These are phyloP conservation scores for Inga oerstediana DNA, from an alignment of 306 rosid species.

Conservation along the genomic window DNA sequence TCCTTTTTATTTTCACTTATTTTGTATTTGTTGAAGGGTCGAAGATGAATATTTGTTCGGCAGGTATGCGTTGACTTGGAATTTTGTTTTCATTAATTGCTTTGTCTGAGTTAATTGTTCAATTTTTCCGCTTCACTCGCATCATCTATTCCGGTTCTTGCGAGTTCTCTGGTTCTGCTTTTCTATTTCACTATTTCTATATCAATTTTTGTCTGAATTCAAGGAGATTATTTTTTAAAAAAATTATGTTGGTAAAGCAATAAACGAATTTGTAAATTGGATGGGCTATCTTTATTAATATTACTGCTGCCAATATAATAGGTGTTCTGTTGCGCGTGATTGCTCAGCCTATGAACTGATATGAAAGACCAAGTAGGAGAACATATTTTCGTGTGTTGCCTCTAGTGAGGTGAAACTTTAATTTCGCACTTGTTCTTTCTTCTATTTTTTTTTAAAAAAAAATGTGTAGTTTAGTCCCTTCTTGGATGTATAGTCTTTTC, in stretches of 20 bases:
- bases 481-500: not conserved
- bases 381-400: not conserved
- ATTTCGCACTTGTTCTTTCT: not conserved
- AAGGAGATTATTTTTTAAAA: not conserved
- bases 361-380: not conserved
- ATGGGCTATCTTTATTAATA: not conserved
- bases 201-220: not conserved
- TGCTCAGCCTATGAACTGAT: not conserved
- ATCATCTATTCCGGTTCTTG: not conserved
- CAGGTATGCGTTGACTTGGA: conserved; percentile 23
- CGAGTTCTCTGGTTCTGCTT: not conserved
- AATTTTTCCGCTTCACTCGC: not conserved
- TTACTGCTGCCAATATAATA: not conserved
- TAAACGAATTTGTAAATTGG: not conserved
- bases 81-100: not conserved
- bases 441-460: not conserved
- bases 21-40: conserved; percentile 12
- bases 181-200: not conserved
- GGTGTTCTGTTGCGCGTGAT: not conserved
- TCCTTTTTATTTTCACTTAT: not conserved
- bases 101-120: not conserved
- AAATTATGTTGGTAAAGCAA: not conserved
- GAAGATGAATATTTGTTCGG: conserved; percentile 28
- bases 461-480: not conserved
- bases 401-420: not conserved